phyloP scores from a whole-genome alignment of 2,329 filamentous ascomycete genomes.

The Trichoderma citrinoviride region DNA sequence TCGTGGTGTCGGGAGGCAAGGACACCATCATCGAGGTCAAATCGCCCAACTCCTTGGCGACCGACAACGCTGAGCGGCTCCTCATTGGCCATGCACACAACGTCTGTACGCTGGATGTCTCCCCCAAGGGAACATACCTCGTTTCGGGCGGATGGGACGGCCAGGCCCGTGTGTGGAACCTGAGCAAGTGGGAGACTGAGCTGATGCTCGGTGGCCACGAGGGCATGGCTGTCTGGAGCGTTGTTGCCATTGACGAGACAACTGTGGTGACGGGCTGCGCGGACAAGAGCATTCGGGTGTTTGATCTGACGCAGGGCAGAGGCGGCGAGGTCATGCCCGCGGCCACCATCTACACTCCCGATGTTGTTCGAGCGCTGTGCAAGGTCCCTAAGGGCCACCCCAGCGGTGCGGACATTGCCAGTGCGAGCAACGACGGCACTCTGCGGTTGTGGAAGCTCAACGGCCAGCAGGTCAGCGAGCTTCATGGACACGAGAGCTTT shows the following conservation, averaged over 20 bases:
- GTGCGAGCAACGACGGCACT: slow-evolving; percentile 87
- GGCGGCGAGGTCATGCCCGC: slow-evolving; percentile 50
- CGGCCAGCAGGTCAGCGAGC: slow-evolving; percentile 70
- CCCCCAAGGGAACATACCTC: slow-evolving; percentile 67
- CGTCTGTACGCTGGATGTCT: slow-evolving; percentile 81
- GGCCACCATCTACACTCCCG: slow-evolving; percentile 62
- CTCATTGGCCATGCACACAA: slow-evolving; percentile 85
- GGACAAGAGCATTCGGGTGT: slow-evolving; percentile 85
- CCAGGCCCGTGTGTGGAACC: slow-evolving; percentile 79
- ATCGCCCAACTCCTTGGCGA: slow-evolving; percentile 61
- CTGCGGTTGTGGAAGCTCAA: slow-evolving; percentile 84
- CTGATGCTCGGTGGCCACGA: slow-evolving; percentile 71
- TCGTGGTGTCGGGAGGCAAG: slow-evolving; percentile 84
- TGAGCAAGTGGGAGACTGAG: slow-evolving; percentile 81
- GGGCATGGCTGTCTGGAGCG: slow-evolving; percentile 80
- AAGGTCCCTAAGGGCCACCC: slow-evolving; percentile 72
- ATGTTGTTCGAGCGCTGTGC: slow-evolving; percentile 86
- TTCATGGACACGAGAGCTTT: slow-evolving; percentile 89
- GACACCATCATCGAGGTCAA: slow-evolving; percentile 92
- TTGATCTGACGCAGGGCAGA: slow-evolving; percentile 64
- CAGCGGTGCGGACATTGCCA: slow-evolving; percentile 88
- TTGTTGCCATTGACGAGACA: slow-evolving; percentile 74
- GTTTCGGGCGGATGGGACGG: slow-evolving; percentile 95
- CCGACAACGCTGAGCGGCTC: slow-evolving; percentile 79
- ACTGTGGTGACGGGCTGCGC: slow-evolving; percentile 90